phyloP scores from a whole-genome alignment of 371 early-diverging fungal species.

The Cokeromyces recurvatus region DNA sequence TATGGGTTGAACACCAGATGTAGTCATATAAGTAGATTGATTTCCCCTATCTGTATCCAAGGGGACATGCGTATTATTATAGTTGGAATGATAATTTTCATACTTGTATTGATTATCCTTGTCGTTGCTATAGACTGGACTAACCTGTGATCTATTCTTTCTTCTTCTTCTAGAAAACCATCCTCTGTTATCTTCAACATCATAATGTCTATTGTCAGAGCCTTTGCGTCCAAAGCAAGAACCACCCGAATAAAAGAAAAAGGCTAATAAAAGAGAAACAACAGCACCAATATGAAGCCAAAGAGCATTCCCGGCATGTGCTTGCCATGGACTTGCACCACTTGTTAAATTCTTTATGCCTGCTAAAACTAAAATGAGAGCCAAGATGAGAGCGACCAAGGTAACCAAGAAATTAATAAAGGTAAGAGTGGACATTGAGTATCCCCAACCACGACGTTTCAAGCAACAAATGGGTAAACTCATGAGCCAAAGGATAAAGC shows the following conservation, averaged over 20 bases:
- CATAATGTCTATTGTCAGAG: no score
- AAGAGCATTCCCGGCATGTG: slow-evolving; percentile 25
- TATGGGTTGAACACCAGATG: no score
- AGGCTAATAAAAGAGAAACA: slow-evolving; percentile 13
- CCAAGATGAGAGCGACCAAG: slow-evolving; percentile 25
- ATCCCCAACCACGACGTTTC: slow-evolving; percentile 15
- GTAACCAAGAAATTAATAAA: slow-evolving; percentile 29
- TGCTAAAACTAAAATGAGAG: slow-evolving; percentile 17
- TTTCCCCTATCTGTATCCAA: no score
- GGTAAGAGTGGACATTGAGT: slow-evolving; percentile 22
- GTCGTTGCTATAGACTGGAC: slow-evolving; percentile 2
- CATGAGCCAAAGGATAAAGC: slow-evolving; percentile 31
- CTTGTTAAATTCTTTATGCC: slow-evolving; percentile 14
- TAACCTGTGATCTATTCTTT: slow-evolving; percentile 5
- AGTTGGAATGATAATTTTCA: no score
- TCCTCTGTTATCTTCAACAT: not conserved
- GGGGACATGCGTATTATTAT: no score
- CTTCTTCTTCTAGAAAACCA: not conserved
- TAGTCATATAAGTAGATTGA: no score
- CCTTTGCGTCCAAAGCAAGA: no score
- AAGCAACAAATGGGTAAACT: slow-evolving; percentile 28
- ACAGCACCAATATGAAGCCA: slow-evolving; percentile 34
- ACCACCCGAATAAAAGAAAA: slow-evolving; percentile 9
- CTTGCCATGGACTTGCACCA: slow-evolving; percentile 17
- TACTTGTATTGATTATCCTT: no score